Percentiles rank a stretch among this genome's conserved stretches.
phyloP scores from a whole-genome alignment of 1,284 basidiomycete genomes.

The Irpex rosettiformis region DNA sequence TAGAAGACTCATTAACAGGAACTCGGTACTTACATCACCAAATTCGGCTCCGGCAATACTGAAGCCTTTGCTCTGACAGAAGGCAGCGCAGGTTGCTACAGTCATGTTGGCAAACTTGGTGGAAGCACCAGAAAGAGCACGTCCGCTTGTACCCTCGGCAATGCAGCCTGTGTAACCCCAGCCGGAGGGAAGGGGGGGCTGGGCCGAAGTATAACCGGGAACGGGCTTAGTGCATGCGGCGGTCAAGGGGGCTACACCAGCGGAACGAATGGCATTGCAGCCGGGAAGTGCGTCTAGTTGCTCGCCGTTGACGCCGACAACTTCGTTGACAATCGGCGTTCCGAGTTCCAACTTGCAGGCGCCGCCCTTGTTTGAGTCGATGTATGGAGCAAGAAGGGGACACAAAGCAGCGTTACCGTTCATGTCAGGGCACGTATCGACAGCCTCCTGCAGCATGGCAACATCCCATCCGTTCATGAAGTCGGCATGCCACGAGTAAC shows the following conservation, averaged over 20 bases:
- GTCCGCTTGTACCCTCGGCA: constrained; percentile 25
- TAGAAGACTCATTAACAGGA: neutral
- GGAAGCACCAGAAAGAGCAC: constrained; percentile 24
- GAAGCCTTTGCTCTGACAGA: constrained; percentile 26
- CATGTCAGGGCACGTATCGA: constrained; percentile 19
- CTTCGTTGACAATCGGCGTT: constrained; percentile 23
- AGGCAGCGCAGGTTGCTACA: constrained; percentile 21
- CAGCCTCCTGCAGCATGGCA: constrained; percentile 18
- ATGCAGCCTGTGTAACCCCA: constrained; percentile 27
- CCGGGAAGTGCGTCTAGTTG: constrained; percentile 24
- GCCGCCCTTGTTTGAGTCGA: constrained; percentile 20
- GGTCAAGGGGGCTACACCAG: constrained; percentile 3
- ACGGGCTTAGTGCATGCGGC: constrained; percentile 17
- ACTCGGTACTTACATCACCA: constrained; percentile 10
- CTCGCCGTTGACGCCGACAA: constrained; percentile 21
- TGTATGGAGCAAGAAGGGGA: constrained; percentile 20
- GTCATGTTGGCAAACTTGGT: constrained; percentile 24
- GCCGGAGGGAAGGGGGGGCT: constrained; percentile 19
- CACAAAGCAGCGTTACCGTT: constrained; percentile 28
- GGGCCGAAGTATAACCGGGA: constrained; percentile 18
- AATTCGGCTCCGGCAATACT: constrained; percentile 25
- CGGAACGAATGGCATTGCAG: constrained; percentile 24
- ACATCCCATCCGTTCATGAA: constrained; percentile 33
- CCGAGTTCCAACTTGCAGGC: constrained; percentile 21
- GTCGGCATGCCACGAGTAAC: constrained; percentile 31